Evolutionary conservation across 2,329 filamentous ascomycete species (phyloP).

Genomic region (Parastagonospora avenae): DNA sequence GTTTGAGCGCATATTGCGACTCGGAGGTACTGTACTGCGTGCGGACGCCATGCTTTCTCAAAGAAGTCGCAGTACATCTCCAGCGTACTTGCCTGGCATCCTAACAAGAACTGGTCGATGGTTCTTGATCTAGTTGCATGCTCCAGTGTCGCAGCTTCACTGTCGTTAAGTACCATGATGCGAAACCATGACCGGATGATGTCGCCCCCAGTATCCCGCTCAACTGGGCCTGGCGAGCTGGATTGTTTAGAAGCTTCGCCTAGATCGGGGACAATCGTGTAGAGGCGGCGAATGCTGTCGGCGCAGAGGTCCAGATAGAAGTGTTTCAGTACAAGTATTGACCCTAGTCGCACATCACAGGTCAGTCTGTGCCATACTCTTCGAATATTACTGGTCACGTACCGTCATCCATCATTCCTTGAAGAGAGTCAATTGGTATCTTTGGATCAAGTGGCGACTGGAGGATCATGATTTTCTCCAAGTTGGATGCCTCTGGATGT

Average conservation of each 20-base stretch:
- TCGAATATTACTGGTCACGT: constrained; percentile 1
- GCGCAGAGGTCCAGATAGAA: constrained; percentile 33
- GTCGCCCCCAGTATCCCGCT: constrained; percentile 25
- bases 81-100: constrained; percentile 31
- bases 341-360: background rate
- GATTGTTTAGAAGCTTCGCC: constrained; percentile 9
- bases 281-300: constrained; percentile 25
- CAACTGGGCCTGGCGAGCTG: constrained; percentile 6
- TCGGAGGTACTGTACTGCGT: constrained; percentile 34
- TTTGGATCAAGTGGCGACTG: constrained; percentile 27
- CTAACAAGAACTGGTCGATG: constrained; percentile 29
- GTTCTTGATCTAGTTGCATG: constrained; percentile 28
- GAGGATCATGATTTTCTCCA: constrained; percentile 28
- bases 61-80: constrained; percentile 38
- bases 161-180: constrained; percentile 39
- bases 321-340: constrained; percentile 33
- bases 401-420: constrained; percentile 29
- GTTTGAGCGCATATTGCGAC: constrained; percentile 35
- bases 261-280: constrained; percentile 32
- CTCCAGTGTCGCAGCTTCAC: constrained; percentile 27
- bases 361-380: too few relatives aligned
- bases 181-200: constrained; percentile 36
- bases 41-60: constrained; percentile 36
- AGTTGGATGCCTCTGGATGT: constrained; percentile 11
- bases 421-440: constrained; percentile 25